Evolutionary conservation across 495 filamentous ascomycete species (phyloP).

Genomic region (Lasiosphaeria hispida): DNA sequence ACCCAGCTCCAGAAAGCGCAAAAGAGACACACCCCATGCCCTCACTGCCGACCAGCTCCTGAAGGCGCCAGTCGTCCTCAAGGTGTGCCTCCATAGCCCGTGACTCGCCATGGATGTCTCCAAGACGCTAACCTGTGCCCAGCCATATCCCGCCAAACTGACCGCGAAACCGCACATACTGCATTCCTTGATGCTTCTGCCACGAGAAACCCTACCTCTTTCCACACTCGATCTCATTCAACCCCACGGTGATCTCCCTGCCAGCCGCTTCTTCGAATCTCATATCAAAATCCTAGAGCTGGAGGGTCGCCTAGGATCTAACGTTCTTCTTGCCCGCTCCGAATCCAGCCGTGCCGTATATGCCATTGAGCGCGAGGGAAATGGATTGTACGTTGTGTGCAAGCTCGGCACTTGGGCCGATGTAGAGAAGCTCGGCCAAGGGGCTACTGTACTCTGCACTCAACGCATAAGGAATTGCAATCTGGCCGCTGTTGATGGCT

Average conservation of each 20-base stretch:
- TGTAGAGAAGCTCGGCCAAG: conserved; percentile 43
- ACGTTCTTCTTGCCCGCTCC: conserved; percentile 65
- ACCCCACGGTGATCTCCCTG: conserved; percentile 49
- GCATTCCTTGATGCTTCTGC: conserved; percentile 58
- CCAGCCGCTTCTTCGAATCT: conserved; percentile 56
- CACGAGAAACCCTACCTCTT: conserved; percentile 58
- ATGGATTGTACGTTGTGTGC: conserved; percentile 67
- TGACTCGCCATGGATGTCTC: neutral
- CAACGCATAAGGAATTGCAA: conserved; percentile 21
- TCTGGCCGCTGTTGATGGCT: conserved; percentile 6
- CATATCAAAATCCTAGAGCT: conserved; percentile 61
- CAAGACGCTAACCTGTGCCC: conserved; percentile 17
- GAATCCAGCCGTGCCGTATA: conserved; percentile 59
- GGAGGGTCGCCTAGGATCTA: conserved; percentile 51
- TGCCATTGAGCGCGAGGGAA: conserved; percentile 68
- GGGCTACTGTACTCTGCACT: conserved; percentile 40
- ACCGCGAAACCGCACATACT: conserved; percentile 58
- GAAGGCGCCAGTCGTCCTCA: conserved; percentile 46
- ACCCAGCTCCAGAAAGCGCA: conserved; percentile 28
- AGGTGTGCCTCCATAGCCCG: conserved; percentile 29
- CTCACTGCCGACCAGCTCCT: conserved; percentile 47
- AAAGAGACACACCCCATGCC: conserved; percentile 18
- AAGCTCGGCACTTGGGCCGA: conserved; percentile 66
- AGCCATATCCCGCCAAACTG: conserved; percentile 59
- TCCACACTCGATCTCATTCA: conserved; percentile 58